These are phyloP conservation scores for Kondoa malvinella DNA, from an alignment of 768 basidiomycete species.

Conservation along the genomic window DNA sequence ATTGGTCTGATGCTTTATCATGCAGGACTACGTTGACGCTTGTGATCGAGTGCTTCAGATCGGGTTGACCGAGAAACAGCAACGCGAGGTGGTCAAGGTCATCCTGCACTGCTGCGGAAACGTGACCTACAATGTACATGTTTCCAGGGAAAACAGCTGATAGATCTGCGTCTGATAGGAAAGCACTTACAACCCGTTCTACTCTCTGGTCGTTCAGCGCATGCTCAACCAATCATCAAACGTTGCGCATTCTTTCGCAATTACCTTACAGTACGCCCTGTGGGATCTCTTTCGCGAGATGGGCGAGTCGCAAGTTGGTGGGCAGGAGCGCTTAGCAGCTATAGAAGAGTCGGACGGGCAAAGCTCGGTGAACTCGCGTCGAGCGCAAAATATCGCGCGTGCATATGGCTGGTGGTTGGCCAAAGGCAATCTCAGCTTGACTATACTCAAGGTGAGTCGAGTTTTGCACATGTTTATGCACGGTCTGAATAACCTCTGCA, in stretches of 20 bases:
- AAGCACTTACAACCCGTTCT: slow-evolving; percentile 85
- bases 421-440: slow-evolving; percentile 56
- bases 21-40: slow-evolving; percentile 86
- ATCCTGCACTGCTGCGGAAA: slow-evolving; percentile 81
- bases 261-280: slow-evolving; percentile 82
- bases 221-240: slow-evolving; percentile 36
- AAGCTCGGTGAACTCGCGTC: slow-evolving; percentile 34
- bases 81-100: slow-evolving; percentile 86
- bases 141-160: background rate
- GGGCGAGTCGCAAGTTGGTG: slow-evolving; percentile 66
- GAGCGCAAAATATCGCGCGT: slow-evolving; percentile 56
- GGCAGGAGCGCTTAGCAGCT: slow-evolving; percentile 50
- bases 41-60: slow-evolving; percentile 74
- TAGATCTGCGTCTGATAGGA: slow-evolving; percentile 41
- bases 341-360: slow-evolving; percentile 30
- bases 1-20: background rate
- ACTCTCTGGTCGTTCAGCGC: slow-evolving; percentile 70
- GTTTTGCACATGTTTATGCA: background rate
- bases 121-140: slow-evolving; percentile 36
- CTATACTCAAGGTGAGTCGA: slow-evolving; percentile 58
- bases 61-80: slow-evolving; percentile 70
- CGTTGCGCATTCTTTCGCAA: slow-evolving; percentile 62
- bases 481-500: slow-evolving; percentile 29
- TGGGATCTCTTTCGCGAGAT: slow-evolving; percentile 94
- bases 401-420: slow-evolving; percentile 89